phyloP scores from a whole-genome alignment of 257 asterid species.

The Solanum medicagineum region DNA sequence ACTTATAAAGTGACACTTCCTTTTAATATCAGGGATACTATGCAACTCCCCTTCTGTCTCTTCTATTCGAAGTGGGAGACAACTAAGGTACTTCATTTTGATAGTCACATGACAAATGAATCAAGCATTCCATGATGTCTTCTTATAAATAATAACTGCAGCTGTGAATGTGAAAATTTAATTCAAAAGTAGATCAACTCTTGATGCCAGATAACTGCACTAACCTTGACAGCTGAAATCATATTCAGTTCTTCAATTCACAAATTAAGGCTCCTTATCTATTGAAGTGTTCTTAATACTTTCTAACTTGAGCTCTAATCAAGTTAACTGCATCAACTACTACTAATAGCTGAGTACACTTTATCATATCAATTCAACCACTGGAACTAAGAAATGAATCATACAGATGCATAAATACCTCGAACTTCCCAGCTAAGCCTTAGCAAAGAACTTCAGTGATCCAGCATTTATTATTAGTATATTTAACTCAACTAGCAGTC shows the following conservation, averaged over 20 bases:
- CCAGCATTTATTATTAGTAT: neutral
- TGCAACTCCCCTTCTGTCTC: neutral
- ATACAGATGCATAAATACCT: neutral
- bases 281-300: neutral
- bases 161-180: neutral
- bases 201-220: neutral
- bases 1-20: neutral
- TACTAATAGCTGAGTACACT: neutral
- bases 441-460: neutral
- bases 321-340: neutral
- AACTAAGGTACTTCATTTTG: neutral
- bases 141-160: neutral
- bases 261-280: neutral
- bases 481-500: neutral
- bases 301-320: neutral
- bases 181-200: neutral
- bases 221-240: neutral
- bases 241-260: neutral
- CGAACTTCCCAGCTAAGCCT: neutral
- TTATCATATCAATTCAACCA: neutral
- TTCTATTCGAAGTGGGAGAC: neutral
- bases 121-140: neutral
- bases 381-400: neutral
- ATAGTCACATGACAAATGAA: neutral
- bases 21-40: neutral